Conservation (phyloP, 1,284 basidiomycete genomes). For the Cystobasidium slooffiae region DNA sequence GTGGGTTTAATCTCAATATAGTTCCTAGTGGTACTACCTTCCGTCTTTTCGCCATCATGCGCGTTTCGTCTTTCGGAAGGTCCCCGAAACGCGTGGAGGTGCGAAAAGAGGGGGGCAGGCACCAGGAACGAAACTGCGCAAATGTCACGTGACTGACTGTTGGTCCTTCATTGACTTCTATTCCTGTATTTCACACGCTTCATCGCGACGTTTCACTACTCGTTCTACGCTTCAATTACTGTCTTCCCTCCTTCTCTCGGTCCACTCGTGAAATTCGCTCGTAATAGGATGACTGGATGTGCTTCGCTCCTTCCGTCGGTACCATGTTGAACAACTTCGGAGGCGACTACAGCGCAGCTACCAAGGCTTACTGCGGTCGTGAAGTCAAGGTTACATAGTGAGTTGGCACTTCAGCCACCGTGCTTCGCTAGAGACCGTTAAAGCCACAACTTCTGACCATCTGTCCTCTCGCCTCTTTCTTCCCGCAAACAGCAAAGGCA, state of each 20-base stretch:
- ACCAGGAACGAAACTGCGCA: neutral
- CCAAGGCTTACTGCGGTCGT: constrained; percentile 47
- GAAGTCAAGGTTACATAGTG: constrained; percentile 41
- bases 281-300: constrained; percentile 32
- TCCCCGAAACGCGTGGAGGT: neutral
- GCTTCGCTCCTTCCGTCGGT: constrained; percentile 42
- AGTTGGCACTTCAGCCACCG: neutral
- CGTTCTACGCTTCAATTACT: neutral
- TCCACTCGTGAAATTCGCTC: neutral
- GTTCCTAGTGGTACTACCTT: neutral
- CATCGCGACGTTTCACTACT: neutral
- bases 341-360: constrained; percentile 31
- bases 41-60: neutral
- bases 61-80: constrained; percentile 6
- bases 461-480: neutral
- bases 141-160: constrained; percentile 9
- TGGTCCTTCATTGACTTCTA: neutral
- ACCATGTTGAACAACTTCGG: constrained; percentile 43
- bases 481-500: constrained; percentile 26
- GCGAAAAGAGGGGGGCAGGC: neutral
- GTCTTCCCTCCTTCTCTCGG: too few species aligned
- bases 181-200: neutral
- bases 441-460: neutral
- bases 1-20: neutral
- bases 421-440: neutral